Evolutionary conservation across 2,329 filamentous ascomycete species (phyloP), one percentile per base, ranked within the genome.

Genomic region (Trichoderma sp.): DNA sequence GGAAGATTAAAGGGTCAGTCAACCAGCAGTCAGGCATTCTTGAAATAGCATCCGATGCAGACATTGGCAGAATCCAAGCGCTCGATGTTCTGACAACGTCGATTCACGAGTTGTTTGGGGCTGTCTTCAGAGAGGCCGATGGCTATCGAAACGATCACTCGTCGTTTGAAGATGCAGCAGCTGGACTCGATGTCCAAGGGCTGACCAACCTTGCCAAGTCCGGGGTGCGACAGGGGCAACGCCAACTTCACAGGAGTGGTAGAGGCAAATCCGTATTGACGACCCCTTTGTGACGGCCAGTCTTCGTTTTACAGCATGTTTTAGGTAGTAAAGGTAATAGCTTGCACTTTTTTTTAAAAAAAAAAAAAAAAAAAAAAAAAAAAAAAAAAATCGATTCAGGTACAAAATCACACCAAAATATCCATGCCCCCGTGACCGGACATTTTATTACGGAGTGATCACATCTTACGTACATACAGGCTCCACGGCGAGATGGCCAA

Each of bases 21-120:
- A 92, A 99, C 80, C 92, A 98, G 80, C 89, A 93, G 79, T 86
- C 87, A 68, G 93, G 94, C 56, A 92, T 89, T 0, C 89, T 99
- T 25, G 89, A 93, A 79, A 92, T 97, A 69, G 88, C 90, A 69
- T 91, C 89, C 68, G 83, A 85, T 65, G 89, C 86, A 54, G 93
- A 97, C 79, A 85, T 86, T 54, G 90, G 92, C 76, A 91, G 93
- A 70, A 84, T 93, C 70, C 83, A 85, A 67, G 90, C 93, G 37
- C 85, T 98, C 75, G 82, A 88, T 70, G 85, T 89, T 71, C 93
- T 95, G 85, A 90, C 88, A 8, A 82, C 81, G 5, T 89, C 92
- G 4, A 87, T 97, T 69, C 84, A 85, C 6, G 83, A 83, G 5
- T 81, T 98, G 63, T 94, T 90, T 80, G 80, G 81, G 32, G 88